Evolutionary conservation across 2,329 filamentous ascomycete species (phyloP).

Genomic region (Trichoderma semiorbis): DNA sequence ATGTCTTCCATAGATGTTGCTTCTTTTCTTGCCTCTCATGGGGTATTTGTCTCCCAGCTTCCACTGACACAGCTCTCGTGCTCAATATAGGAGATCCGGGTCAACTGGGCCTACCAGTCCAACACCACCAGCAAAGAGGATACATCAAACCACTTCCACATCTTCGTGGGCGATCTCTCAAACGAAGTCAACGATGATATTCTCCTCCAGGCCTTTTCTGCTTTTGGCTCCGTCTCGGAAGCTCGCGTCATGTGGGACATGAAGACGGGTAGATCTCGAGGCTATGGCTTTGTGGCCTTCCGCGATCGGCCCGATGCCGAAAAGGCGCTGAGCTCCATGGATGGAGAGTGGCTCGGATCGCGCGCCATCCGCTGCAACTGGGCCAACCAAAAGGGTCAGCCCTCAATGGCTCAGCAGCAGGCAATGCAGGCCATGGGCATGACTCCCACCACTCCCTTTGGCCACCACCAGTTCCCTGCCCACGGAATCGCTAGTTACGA

Average conservation of each 20-base stretch:
- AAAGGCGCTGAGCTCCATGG: conserved; percentile 95
- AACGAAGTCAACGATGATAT: conserved; percentile 99
- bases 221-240: conserved; percentile 93
- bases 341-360: conserved; percentile 97
- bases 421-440: conserved; percentile 97
- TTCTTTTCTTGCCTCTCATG: not conserved
- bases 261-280: conserved; percentile 97
- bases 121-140: conserved; percentile 94
- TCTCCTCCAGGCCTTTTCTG: conserved; percentile 87
- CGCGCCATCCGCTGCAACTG: conserved; percentile 99
- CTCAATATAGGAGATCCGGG: conserved; percentile 77
- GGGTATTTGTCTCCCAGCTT: not conserved
- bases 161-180: conserved; percentile 95
- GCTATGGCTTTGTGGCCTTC: conserved; percentile 97
- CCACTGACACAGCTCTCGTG: not conserved
- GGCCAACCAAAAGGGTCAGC: conserved; percentile 99
- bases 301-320: conserved; percentile 90
- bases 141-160: conserved; percentile 97
- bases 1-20: conserved; percentile 26
- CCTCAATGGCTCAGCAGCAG: conserved; percentile 95
- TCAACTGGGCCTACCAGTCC: conserved; percentile 99
- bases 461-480: conserved; percentile 95
- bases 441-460: conserved; percentile 94
- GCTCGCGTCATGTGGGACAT: conserved; percentile 99
- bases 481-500: conserved; percentile 97